Evolutionary conservation across 208 protist genomes (phyloP), one percentile per base, ranked within the genome.

Genomic region (Phytomonas serpens): DNA sequence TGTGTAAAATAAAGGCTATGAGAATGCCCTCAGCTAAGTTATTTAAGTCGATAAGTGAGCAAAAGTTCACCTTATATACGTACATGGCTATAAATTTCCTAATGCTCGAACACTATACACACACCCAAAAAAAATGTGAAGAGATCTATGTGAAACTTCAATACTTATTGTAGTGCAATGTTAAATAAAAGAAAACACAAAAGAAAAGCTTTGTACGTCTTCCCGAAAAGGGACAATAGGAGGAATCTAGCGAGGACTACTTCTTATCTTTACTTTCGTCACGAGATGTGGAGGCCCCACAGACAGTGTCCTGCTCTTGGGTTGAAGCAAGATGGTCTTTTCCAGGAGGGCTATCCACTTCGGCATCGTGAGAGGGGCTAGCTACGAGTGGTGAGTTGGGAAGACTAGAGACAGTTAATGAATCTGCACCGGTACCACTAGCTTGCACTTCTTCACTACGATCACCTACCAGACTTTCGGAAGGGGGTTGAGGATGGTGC

Each of bases 401-500:
- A 4, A 72, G 62, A 11, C 68, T 73, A n/a, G 75, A 79, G 0
- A 30, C 61, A n/a, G 64, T n/a, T 10, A 52, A 67, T 29, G 33
- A 23, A 72, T 57, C 32, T 40, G 69, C 29, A 4, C 27, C 19
- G 10, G 68, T 4, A 30, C 32, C 30, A 32, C 64, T 47, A n/a
- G 62, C 33, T 29, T 30, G 67, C 27, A 42, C 1, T 11, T 29
- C 63, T 6, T 51, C 68, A 52, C 42, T 40, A 40, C 7, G 42
- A 52, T 52, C 23, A 16, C 42, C 13, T 16, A 16, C 34, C 31
- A 66, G 31, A 33, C 32, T 47, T 68, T 52, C 42, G 14, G 42
- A 52, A 52, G 42, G 14, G 23, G 42, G 11, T 52, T 19, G 11
- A 10, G 72, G 61, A 68, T 93, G 85, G n/a, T 74, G 67, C 32